These are phyloP conservation scores for Didymella keratinophila DNA, from an alignment of 2,329 filamentous ascomycete genomes.

Conservation along the genomic window DNA sequence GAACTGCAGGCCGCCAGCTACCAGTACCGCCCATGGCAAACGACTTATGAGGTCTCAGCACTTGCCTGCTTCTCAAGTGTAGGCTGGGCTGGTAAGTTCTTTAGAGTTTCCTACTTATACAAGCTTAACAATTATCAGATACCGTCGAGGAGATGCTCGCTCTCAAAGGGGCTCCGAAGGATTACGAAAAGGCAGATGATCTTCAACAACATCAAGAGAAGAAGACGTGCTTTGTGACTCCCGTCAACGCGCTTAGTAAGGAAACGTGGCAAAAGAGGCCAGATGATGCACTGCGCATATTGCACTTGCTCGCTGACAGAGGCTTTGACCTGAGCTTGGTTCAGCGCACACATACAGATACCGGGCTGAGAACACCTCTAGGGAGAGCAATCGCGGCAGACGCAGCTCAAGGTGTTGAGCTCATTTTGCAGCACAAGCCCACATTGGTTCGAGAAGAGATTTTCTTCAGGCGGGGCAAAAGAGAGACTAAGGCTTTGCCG, in stretches of 20 bases:
- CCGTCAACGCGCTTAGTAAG: constrained; percentile 28
- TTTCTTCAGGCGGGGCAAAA: constrained; percentile 27
- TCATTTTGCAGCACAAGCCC: constrained; percentile 25
- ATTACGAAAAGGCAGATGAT: constrained; percentile 30
- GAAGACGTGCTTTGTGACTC: constrained; percentile 25
- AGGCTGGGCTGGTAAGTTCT: constrained; percentile 24
- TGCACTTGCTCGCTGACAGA: constrained; percentile 24
- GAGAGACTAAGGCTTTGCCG: constrained; percentile 27
- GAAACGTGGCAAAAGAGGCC: constrained; percentile 32
- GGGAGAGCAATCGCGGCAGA: constrained; percentile 28
- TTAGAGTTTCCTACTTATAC: no score
- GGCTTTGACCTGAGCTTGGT: constrained; percentile 23
- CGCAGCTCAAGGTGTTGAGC: constrained; percentile 29
- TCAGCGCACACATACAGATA: constrained; percentile 28
- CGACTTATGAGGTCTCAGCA: constrained; percentile 28
- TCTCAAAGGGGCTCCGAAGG: constrained; percentile 18
- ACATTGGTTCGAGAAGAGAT: constrained; percentile 28
- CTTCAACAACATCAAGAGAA: constrained; percentile 29
- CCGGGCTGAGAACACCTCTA: constrained; percentile 25
- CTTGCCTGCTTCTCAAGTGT: constrained; percentile 27
- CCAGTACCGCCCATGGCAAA: constrained; percentile 28
- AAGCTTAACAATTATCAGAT: neutral
- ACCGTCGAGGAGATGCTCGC: constrained; percentile 29
- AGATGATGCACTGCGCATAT: constrained; percentile 32
- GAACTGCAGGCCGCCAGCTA: constrained; percentile 26